Base-by-base conservation (phyloP, 495 filamentous ascomycete species). In the Delitschia confertaspora region DNA sequence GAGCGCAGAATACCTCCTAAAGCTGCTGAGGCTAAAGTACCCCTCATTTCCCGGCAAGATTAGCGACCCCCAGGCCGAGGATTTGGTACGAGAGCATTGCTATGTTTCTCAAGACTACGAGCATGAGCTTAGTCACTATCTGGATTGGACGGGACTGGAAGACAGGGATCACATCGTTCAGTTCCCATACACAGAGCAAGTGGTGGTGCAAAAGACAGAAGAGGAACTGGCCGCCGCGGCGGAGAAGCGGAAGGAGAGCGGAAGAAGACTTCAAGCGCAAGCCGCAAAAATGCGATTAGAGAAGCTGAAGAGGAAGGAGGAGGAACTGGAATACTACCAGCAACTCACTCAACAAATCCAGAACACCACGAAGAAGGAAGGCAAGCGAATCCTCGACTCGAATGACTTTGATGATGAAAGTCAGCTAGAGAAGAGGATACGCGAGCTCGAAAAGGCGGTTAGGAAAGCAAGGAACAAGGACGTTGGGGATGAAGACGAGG, bases 261-360 rank as follows among this genome's bases (percentile, higher is more conserved):
- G 91, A 1, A 74, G 89, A 37, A 70, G 93, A 23, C 62, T 98
- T 14, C 91, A 98, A 58, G 91, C 95, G 55, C 91, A 98, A 59
- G 93, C 91, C 0, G 89, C 91, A 2, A 95, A 93, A 60, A 93
- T 94, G 83, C 76, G 91, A 13, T 65, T 98, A 4, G 93, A 98
- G 32, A 88, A 93, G 62, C 68, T 98, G 17, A 84, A 95, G 57
- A 83, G 83, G 55, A 96, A 95, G 63, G 91, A 98, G 63, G 78
- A 93, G 59, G 89, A 96, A 55, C 65, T 96, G 10, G 89, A 93
- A 44, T 95, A 93, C 60, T 95, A 86, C 69, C 85, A 84, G 57
- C 75, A 86, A 39, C 67, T 98, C 3, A 83, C 88, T 43, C 60
- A 65, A 11, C 74, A 71, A 13, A 62, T 93, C 6, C 63, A 59